Evolutionary conservation across 441 rosid species (phyloP), one percentile per base, ranked within the genome.

Genomic region (Adansonia grandidieri): DNA sequence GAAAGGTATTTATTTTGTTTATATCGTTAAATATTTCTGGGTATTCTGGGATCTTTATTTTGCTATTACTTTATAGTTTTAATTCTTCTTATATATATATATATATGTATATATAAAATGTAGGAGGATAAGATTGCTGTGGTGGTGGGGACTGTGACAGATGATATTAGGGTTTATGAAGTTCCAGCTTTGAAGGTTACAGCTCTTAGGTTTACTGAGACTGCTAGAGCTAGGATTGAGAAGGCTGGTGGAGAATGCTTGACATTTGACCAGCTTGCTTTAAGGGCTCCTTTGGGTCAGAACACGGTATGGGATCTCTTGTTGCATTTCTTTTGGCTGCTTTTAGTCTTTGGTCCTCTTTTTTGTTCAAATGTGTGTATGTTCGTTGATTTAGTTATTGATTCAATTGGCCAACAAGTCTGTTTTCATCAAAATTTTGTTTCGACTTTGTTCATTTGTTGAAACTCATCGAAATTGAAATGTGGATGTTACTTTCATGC

Each of bases 191-290:
- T 96, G 83, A 96, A 96, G 75, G 92, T 96, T 15, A 90, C 95
- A 9, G 97, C 98, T 47, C 80, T 96, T 83, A 90, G 90, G 85
- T 96, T 96, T 73, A 92, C 97, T 0, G 95, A 96, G 84, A 92
- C 95, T 0, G 96, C 93, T 5, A 90, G 97, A 53, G 98, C 97
- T 9, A 82, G 97, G 80, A 93, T 96, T 51, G 98, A 91, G 90
- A 93, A 93, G 82, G 95, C 95, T 42, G 98, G 98, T 17, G 99
- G 99, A 17, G 98, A 96, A 80, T 96, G 99, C 86, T 84, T 96
- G 79, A 96, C 98, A 20, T 96, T 96, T 77, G 98, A 96, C 44
- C 97, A 93, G 86, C 94, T 93, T 69, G 95, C 98, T 56, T 88
- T 95, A 73, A 85, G 82, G 79, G 98, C 98, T 74, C 98, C 98